These are phyloP conservation scores for Beauveria bassiana DNA, from an alignment of 2,329 filamentous ascomycete genomes.

Conservation along the genomic window DNA sequence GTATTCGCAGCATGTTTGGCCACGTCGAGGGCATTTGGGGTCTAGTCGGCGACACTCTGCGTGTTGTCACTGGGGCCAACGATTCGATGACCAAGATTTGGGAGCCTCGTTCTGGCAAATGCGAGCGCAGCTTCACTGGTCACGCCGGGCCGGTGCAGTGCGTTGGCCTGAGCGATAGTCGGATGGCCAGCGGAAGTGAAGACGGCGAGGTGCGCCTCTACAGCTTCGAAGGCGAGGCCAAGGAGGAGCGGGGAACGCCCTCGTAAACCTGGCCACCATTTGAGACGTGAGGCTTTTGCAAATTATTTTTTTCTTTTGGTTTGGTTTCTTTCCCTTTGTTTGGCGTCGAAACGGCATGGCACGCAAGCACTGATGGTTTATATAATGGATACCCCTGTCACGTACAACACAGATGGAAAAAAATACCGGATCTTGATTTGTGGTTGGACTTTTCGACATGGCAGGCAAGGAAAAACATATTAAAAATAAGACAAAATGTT, in stretches of 20 bases:
- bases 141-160: conserved; percentile 90
- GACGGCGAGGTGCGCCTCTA: conserved; percentile 87
- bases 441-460: background rate
- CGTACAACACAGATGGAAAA: background rate
- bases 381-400: conserved; percentile 5
- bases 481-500: background rate
- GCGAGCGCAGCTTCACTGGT: conserved; percentile 85
- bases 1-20: conserved; percentile 88
- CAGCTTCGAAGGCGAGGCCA: conserved; percentile 55
- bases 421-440: background rate
- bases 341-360: conserved; percentile 1
- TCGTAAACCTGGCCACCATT: conserved; percentile 24
- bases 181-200: conserved; percentile 86
- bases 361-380: background rate
- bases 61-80: conserved; percentile 82
- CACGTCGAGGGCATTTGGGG: conserved; percentile 96
- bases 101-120: conserved; percentile 86
- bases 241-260: conserved; percentile 44
- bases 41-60: conserved; percentile 77
- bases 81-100: conserved; percentile 91
- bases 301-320: background rate
- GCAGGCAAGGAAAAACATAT: background rate
- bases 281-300: conserved; percentile 24
- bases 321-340: background rate
- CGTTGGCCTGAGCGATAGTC: conserved; percentile 80